Evolutionary conservation across 2,329 filamentous ascomycete genomes (phyloP), one percentile per base, ranked within the genome.

Genomic region (Calonectria fujianensis): DNA sequence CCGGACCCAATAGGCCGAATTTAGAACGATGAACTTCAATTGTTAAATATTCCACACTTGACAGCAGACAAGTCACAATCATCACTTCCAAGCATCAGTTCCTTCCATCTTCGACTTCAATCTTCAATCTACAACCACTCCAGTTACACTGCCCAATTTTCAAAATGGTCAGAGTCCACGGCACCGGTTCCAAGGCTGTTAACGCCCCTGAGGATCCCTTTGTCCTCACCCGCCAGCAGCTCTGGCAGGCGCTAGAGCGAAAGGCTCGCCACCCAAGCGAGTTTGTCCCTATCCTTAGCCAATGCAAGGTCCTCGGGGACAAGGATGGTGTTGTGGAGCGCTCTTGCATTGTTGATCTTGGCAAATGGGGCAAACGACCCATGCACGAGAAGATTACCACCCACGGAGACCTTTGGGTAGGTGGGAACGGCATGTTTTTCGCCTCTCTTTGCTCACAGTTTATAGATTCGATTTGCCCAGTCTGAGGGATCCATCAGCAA

Each of bases 111-210:
- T 35, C 10, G 9, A 35, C 32, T 10, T 35, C 2, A 9, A 2
- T 10, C 9, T 35, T n/a, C 8, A n/a, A 35, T 16, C 31, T 2
- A 31, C 1, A 5, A 16, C 9, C 37, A 59, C 18, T 39, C 9
- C 9, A 24, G 14, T 35, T 39, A 16, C n/a, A 37, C 4, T 61
- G 27, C 9, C 24, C 11, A 18, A 32, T 18, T 32, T 18, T 2
- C 54, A 61, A 61, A 61, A 61, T 61, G 54, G 54, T 61, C 32
- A 37, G 54, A 61, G 54, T 61, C 32, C 32, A 61, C 32, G 54
- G 54, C n/a, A 61, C 54, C 13, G 54, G 54, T 39, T 39, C 54
- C 24, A 61, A 39, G 54, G 32, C 54, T 27, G 54, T 61, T 5
- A 61, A 61, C 24, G 20, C n/a, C 32, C 20, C 32, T 3, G n/a